Conservation (phyloP, 1,284 basidiomycete species). For the Tylopilus sp. region DNA sequence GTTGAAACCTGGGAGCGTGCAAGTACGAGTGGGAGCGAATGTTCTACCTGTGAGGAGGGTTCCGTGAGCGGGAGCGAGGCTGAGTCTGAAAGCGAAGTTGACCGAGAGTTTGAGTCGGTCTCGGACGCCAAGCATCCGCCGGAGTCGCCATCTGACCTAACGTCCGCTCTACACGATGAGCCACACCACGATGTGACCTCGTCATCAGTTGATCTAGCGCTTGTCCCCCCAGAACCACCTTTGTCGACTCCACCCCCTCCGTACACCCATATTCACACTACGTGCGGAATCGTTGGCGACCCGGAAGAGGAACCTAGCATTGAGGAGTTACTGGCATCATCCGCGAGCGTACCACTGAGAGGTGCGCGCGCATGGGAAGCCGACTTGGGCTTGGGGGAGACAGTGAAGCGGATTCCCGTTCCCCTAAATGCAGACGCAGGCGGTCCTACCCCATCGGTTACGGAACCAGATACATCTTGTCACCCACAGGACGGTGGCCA, state of each 20-base stretch:
- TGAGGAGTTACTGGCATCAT: constrained; percentile 27
- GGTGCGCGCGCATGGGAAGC: constrained; percentile 33
- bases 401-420: constrained; percentile 28
- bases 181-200: background rate
- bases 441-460: too few species aligned
- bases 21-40: constrained; percentile 28
- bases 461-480: background rate
- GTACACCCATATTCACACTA: constrained; percentile 3
- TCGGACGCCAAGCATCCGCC: background rate
- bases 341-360: constrained; percentile 17
- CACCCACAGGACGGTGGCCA: background rate
- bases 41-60: constrained; percentile 5
- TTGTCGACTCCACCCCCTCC: constrained; percentile 19
- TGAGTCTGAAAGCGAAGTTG: constrained; percentile 24
- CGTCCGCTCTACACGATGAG: background rate
- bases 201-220: background rate
- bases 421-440: background rate
- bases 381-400: constrained; percentile 27
- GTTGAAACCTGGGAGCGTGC: constrained; percentile 31
- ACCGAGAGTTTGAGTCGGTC: background rate
- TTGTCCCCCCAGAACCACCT: constrained; percentile 1
- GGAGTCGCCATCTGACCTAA: background rate
- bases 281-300: background rate
- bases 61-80: constrained; percentile 12
- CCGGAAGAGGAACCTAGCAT: constrained; percentile 30